Evolutionary conservation across 257 asterid genomes (phyloP), one percentile per base, ranked within the genome.

Genomic region (Apocynum venetum): DNA sequence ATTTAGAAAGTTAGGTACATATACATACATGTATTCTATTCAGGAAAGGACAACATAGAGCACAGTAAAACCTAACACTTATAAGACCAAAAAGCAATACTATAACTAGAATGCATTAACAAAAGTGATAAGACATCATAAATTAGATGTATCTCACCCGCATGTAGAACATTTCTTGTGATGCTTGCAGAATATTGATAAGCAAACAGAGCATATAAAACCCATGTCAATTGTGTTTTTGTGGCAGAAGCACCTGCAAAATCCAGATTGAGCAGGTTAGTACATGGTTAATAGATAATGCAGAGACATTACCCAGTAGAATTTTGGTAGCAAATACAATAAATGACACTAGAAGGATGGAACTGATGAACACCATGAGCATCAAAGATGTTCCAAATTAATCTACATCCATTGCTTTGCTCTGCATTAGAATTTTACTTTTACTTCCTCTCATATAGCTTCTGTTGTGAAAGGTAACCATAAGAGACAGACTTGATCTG

Each of bases 171-270:
- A 94, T 78, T 89, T 88, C 87, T 91, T 89, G 83, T 91, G 97
- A 88, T 88, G 92, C 90, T 86, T 84, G 89, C 98, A 94, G 91
- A 94, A 94, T 75, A 92, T 94, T 14, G 98, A 94, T 77, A 94
- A 80, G 82, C 97, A 94, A 82, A 94, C 98, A 1, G 97, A 94
- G 82, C 98, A 94, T 79, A 94, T 94, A 84, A 81, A 94, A 82
- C 97, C 98, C 97, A 89, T 89, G 80, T 92, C 97, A 12, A 92
- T 94, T 55, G 98, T 94, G 79, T 80, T 89, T 78, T 94, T 94
- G 93, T 94, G 98, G 94, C 97, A 93, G 86, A 93, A 93, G 82
- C 98, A 93, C 86, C 96, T 93, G 89, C 80, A 84, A 52, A 77
- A 75, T 69, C 57, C 17, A 38, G 20, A 8, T 36, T 17, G 55